phyloP scores from a whole-genome alignment of 2,329 filamentous ascomycete genomes.

The Aureobasidium sp. region DNA sequence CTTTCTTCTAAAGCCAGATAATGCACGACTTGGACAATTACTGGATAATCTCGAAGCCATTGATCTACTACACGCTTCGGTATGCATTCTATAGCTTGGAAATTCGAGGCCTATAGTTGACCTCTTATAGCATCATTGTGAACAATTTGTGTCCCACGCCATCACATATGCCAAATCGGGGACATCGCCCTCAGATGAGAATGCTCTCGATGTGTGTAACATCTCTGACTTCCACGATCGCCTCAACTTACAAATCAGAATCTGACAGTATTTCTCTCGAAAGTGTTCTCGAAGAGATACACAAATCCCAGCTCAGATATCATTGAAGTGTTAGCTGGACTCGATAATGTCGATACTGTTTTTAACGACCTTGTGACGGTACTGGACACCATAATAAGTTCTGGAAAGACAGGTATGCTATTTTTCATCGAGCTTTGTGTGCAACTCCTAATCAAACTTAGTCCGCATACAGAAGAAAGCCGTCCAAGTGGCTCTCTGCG shows the following conservation, averaged over 20 bases:
- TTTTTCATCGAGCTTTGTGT: background rate
- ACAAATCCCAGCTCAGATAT: slow-evolving; percentile 93
- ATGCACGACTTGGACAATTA: slow-evolving; percentile 55
- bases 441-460: slow-evolving; percentile 26
- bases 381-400: slow-evolving; percentile 75
- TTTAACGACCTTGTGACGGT: slow-evolving; percentile 83
- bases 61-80: slow-evolving; percentile 67
- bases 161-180: slow-evolving; percentile 58
- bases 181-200: slow-evolving; percentile 55
- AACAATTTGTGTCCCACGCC: slow-evolving; percentile 68
- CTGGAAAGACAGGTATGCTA: slow-evolving; percentile 57
- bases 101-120: background rate
- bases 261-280: slow-evolving; percentile 76
- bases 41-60: slow-evolving; percentile 64
- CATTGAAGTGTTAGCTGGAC: slow-evolving; percentile 78
- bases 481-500: slow-evolving; percentile 69
- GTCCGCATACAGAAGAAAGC: slow-evolving; percentile 71
- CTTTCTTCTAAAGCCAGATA: slow-evolving; percentile 80
- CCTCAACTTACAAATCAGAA: slow-evolving; percentile 54
- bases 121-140: slow-evolving; percentile 50
- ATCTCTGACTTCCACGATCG: background rate
- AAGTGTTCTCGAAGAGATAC: slow-evolving; percentile 79
- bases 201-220: slow-evolving; percentile 73
- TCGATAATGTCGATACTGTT: slow-evolving; percentile 77
- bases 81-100: slow-evolving; percentile 23